These are phyloP conservation scores for Mycena haematopus DNA, from an alignment of 768 basidiomycete genomes.

Conservation along the genomic window DNA sequence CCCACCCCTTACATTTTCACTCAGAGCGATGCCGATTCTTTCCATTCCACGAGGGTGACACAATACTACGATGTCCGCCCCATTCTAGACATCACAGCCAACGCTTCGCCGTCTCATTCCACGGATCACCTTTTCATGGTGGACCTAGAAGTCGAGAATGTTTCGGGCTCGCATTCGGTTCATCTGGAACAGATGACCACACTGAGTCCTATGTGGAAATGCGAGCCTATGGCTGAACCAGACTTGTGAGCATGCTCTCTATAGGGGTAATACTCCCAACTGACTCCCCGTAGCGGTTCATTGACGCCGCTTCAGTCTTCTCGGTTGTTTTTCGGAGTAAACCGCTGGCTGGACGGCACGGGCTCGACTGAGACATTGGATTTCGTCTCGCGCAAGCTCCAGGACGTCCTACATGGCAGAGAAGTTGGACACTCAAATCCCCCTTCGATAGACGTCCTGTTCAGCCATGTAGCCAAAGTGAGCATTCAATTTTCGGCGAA, in stretches of 20 bases:
- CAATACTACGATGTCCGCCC: slow-evolving; percentile 66
- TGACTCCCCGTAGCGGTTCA: slow-evolving; percentile 41
- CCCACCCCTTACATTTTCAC: slow-evolving; percentile 21
- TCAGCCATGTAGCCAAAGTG: slow-evolving; percentile 56
- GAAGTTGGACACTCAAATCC: slow-evolving; percentile 48
- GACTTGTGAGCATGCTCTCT: slow-evolving; percentile 48
- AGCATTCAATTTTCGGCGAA: slow-evolving; percentile 22
- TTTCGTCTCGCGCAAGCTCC: slow-evolving; percentile 60
- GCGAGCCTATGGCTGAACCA: slow-evolving; percentile 44
- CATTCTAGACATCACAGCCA: slow-evolving; percentile 59
- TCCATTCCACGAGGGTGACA: slow-evolving; percentile 62
- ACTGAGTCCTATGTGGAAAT: slow-evolving; percentile 75
- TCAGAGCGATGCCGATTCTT: slow-evolving; percentile 56
- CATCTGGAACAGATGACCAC: slow-evolving; percentile 63
- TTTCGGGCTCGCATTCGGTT: slow-evolving; percentile 47
- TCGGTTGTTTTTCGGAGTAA: slow-evolving; percentile 50
- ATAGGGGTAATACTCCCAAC: slow-evolving; percentile 13
- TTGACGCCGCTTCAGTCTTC: slow-evolving; percentile 57
- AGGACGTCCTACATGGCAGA: slow-evolving; percentile 56
- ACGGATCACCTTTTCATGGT: slow-evolving; percentile 57
- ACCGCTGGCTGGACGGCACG: slow-evolving; percentile 42
- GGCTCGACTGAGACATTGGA: slow-evolving; percentile 50
- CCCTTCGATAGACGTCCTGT: slow-evolving; percentile 60
- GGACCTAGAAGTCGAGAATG: slow-evolving; percentile 63
- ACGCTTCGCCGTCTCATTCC: slow-evolving; percentile 57